These are phyloP conservation scores for Aspergillus nidulans DNA, from an alignment of 495 filamentous ascomycete genomes.

Conservation along the genomic window DNA sequence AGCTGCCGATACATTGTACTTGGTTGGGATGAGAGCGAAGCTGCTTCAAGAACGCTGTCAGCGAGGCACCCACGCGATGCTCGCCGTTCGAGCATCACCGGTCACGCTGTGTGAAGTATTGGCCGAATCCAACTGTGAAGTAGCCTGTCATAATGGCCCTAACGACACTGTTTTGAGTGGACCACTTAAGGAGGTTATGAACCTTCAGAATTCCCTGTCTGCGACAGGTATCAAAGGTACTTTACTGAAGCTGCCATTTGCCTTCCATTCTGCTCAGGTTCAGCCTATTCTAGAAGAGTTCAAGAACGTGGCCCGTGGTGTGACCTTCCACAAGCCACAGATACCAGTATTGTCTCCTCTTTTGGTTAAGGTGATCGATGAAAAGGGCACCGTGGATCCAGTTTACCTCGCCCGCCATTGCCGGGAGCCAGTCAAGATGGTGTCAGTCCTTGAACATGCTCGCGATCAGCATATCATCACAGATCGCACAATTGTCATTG, in stretches of 20 bases:
- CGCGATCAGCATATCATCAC: slow-evolving; percentile 14
- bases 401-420: slow-evolving; percentile 17
- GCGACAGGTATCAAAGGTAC: slow-evolving; percentile 21
- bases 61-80: slow-evolving; percentile 38
- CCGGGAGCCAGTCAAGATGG: slow-evolving; percentile 24
- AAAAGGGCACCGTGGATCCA: slow-evolving; percentile 13
- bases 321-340: slow-evolving; percentile 26
- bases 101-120: slow-evolving; percentile 8
- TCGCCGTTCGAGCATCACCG: slow-evolving; percentile 46
- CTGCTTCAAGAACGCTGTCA: slow-evolving; percentile 16
- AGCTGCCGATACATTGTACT: slow-evolving; percentile 67
- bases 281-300: slow-evolving; percentile 47
- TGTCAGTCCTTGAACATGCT: slow-evolving; percentile 17
- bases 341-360: slow-evolving; percentile 25
- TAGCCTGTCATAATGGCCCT: slow-evolving; percentile 62
- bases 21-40: slow-evolving; percentile 24
- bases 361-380: slow-evolving; percentile 11
- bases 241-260: slow-evolving; percentile 44
- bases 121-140: slow-evolving; percentile 20
- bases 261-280: slow-evolving; percentile 51
- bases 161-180: slow-evolving; percentile 59
- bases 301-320: slow-evolving; percentile 26
- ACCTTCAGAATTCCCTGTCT: slow-evolving; percentile 1
- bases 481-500: slow-evolving; percentile 24
- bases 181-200: slow-evolving; percentile 28